Evolutionary conservation across 1,284 basidiomycete genomes (phyloP), one percentile per base, ranked within the genome.

Genomic region (Peniophora sp.): DNA sequence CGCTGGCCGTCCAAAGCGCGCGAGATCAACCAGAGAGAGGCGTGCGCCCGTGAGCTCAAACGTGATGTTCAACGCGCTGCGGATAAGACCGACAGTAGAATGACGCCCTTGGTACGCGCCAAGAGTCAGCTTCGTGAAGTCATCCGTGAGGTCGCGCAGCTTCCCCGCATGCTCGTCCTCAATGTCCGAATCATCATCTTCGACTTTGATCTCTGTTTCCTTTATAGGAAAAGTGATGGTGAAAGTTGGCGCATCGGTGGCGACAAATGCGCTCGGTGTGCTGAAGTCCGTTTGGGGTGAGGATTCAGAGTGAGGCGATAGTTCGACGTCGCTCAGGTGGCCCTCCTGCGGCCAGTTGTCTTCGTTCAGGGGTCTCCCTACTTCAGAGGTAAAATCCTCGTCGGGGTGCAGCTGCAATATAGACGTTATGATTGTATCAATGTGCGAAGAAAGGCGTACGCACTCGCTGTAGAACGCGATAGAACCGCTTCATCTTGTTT

Each of bases 61-160:
- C 12, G 27, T 32, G 17, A 88, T 65, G 51, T 81, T 78, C 22
- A 87, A 73, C 14, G 86, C 81, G 2, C 77, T 74, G 39, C 78
- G 78, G 45, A 90, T 68, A 11, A 90, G 73, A 66, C 78, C 78
- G 1, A 80, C 74, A 2, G 5, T 79, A 79, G 48, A 85, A 88
- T 1, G 83, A 83, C 59, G 87, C 84, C 1, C 87, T 87, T 55
- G 85, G 83, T 63, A 85, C 89, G 11, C 83, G 71, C 71, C 63
- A 2, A 41, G 39, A 8, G n/a, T 41, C 5, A 41, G 52, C 17
- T 69, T 63, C 23, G 73, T 3, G 8, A 39, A 14, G n/a, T 55
- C 16, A 0, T 50, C 48, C 24, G 20, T 17, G 11, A 24, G 45
- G n/a, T n/a, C 44, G 27, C 27, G 27, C 22, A 19, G 24, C 11